A percentile compares a stretch with the other conserved stretches of the same genome.
phyloP scores from a whole-genome alignment of 257 asterid species.

The Leonotis leonurus region DNA sequence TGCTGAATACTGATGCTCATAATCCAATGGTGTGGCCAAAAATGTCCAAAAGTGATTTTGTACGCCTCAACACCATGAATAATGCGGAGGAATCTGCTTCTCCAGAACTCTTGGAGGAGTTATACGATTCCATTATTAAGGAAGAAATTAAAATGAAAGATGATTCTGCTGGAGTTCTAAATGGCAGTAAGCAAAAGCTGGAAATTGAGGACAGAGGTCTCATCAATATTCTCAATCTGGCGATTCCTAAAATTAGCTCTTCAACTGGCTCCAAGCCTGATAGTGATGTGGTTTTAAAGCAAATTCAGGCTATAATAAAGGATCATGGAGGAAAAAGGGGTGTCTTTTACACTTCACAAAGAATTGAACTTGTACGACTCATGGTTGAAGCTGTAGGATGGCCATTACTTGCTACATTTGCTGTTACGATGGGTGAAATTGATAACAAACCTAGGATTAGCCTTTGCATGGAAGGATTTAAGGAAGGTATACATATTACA shows the following conservation, averaged over 20 bases:
- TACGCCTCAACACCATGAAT: slow-evolving; percentile 66
- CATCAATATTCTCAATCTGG: slow-evolving; percentile 87
- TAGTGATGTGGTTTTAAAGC: slow-evolving; percentile 75
- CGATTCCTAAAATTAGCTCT: slow-evolving; percentile 75
- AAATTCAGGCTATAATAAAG: slow-evolving; percentile 74
- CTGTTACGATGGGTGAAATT: slow-evolving; percentile 98
- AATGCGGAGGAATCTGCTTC: slow-evolving; percentile 96
- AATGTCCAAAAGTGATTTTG: slow-evolving; percentile 94
- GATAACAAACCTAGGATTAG: slow-evolving; percentile 84
- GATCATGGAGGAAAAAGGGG: slow-evolving; percentile 84
- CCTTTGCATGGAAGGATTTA: slow-evolving; percentile 98
- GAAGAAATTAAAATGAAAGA: slow-evolving; percentile 97
- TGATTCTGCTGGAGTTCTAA: slow-evolving; percentile 54
- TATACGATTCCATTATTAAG: slow-evolving; percentile 87
- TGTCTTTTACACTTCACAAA: slow-evolving; percentile 80
- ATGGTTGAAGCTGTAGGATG: slow-evolving; percentile 98
- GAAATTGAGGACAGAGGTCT: slow-evolving; percentile 81
- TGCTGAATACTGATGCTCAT: slow-evolving; percentile 99
- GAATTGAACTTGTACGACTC: slow-evolving; percentile 84
- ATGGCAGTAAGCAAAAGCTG: slow-evolving; percentile 66
- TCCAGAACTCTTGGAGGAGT: slow-evolving; percentile 84
- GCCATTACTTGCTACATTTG: slow-evolving; percentile 98
- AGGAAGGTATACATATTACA: slow-evolving; percentile 90
- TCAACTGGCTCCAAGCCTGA: slow-evolving; percentile 71
- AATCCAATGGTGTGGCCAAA: slow-evolving; percentile 98